These are phyloP conservation scores for Silene vulgaris DNA, from an alignment of 179 eudicot species.

Conservation along the genomic window DNA sequence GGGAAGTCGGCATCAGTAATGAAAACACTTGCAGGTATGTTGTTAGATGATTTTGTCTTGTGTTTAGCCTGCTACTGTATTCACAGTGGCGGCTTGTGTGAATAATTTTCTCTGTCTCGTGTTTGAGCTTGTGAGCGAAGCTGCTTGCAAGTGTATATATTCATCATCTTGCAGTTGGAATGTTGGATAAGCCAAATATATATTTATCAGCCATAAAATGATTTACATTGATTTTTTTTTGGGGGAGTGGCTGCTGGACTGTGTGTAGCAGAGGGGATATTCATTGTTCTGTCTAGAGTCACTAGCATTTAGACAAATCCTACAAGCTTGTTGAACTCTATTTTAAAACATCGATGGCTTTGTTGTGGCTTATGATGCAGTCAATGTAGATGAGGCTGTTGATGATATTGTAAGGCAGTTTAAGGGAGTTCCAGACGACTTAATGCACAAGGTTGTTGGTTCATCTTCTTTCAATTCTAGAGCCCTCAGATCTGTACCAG, in stretches of 20 bases:
- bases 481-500: conserved; percentile 32
- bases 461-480: conserved; percentile 52
- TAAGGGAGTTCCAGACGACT: conserved; percentile 90
- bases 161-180: not conserved
- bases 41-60: conserved; percentile 10
- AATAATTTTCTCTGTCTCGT: not conserved
- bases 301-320: not conserved
- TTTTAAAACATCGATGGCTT: not conserved
- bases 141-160: conserved; percentile 6
- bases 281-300: not conserved
- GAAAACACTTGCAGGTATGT: conserved; percentile 82
- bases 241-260: too few species aligned
- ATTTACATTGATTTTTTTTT: too few species aligned
- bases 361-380: conserved; percentile 35
- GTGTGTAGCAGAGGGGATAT: not conserved
- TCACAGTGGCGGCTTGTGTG: not conserved
- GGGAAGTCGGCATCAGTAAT: conserved; percentile 90
- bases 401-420: conserved; percentile 96
- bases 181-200: not conserved
- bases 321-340: conserved; percentile 3
- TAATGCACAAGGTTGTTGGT: conserved; percentile 62
- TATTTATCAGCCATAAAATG: not conserved
- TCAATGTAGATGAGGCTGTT: conserved; percentile 95
- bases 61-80: not conserved
- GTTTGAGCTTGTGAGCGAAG: not conserved